These are phyloP conservation scores for Cyathus striatus DNA, from an alignment of 768 basidiomycete genomes.

Conservation along the genomic window DNA sequence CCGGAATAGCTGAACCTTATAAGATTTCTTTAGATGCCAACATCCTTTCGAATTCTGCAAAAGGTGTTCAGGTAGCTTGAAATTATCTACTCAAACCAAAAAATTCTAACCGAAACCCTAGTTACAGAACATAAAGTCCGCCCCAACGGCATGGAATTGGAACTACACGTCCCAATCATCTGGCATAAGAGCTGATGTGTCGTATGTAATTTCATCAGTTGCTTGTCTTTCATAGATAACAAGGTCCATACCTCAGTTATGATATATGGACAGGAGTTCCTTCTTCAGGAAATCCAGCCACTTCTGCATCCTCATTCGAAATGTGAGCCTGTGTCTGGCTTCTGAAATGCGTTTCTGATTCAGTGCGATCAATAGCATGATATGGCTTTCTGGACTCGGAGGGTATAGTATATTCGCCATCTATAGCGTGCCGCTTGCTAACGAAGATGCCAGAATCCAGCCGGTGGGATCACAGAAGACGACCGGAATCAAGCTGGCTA, in stretches of 20 bases:
- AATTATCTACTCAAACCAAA: neutral
- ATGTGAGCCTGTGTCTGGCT: slow-evolving; percentile 29
- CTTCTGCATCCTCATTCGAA: slow-evolving; percentile 43
- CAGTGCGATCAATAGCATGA: slow-evolving; percentile 39
- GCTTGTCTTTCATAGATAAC: neutral
- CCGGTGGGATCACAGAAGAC: slow-evolving; percentile 47
- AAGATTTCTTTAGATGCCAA: slow-evolving; percentile 37
- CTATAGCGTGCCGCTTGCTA: too few relatives aligned
- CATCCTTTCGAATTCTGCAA: slow-evolving; percentile 36
- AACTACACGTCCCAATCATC: slow-evolving; percentile 34
- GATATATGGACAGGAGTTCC: slow-evolving; percentile 50
- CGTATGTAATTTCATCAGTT: slow-evolving; percentile 20
- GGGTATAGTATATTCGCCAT: slow-evolving; percentile 29
- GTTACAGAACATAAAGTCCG: slow-evolving; percentile 35
- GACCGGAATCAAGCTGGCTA: slow-evolving; percentile 35
- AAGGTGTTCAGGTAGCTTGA: slow-evolving; percentile 35
- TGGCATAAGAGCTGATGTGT: slow-evolving; percentile 49
- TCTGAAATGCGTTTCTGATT: neutral
- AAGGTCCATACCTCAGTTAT: slow-evolving; percentile 23
- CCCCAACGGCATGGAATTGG: slow-evolving; percentile 51
- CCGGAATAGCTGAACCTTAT: neutral
- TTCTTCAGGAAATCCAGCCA: slow-evolving; percentile 38
- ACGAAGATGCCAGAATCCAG: slow-evolving; percentile 46
- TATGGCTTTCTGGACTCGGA: slow-evolving; percentile 54
- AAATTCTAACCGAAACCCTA: slow-evolving; percentile 8